These are phyloP conservation scores for Ganoderma sinense DNA, from an alignment of 1,284 basidiomycete genomes.

Conservation along the genomic window DNA sequence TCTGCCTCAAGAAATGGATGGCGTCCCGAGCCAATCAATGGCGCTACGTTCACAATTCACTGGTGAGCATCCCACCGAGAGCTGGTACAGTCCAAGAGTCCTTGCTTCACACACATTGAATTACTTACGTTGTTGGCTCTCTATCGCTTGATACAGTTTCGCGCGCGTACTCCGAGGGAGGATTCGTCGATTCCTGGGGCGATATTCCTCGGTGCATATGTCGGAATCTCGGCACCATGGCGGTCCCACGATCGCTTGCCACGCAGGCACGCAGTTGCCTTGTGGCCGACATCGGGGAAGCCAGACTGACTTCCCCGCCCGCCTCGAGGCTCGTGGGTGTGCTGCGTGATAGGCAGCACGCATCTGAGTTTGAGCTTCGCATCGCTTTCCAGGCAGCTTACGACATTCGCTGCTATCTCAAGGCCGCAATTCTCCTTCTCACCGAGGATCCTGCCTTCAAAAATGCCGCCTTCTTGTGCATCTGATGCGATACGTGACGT, in stretches of 20 bases:
- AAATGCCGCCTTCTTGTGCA: slow-evolving; percentile 9
- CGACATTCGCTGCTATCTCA: slow-evolving; percentile 13
- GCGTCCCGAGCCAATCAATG: neutral
- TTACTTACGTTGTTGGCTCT: neutral
- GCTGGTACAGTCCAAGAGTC: too few relatives aligned
- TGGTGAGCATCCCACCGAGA: neutral
- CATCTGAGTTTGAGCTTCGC: slow-evolving; percentile 20
- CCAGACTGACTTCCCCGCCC: slow-evolving; percentile 16
- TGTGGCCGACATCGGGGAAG: slow-evolving; percentile 18
- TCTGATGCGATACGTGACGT: slow-evolving; percentile 11
- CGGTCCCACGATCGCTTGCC: slow-evolving; percentile 17
- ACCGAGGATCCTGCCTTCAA: slow-evolving; percentile 1
- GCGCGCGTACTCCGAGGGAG: neutral
- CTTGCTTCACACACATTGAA: neutral
- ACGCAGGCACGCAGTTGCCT: slow-evolving; percentile 23
- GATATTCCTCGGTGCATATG: neutral
- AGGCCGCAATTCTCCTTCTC: slow-evolving; percentile 9
- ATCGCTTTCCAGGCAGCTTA: slow-evolving; percentile 10
- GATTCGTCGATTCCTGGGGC: neutral
- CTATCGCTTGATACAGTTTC: neutral
- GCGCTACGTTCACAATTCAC: neutral
- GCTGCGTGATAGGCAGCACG: slow-evolving; percentile 28
- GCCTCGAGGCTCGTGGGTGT: slow-evolving; percentile 22
- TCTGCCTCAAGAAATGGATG: neutral
- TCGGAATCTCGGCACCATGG: neutral